These are phyloP conservation scores for Globisporangium acanthophoron DNA, from an alignment of 352 stramenopile genomes.

Conservation along the genomic window DNA sequence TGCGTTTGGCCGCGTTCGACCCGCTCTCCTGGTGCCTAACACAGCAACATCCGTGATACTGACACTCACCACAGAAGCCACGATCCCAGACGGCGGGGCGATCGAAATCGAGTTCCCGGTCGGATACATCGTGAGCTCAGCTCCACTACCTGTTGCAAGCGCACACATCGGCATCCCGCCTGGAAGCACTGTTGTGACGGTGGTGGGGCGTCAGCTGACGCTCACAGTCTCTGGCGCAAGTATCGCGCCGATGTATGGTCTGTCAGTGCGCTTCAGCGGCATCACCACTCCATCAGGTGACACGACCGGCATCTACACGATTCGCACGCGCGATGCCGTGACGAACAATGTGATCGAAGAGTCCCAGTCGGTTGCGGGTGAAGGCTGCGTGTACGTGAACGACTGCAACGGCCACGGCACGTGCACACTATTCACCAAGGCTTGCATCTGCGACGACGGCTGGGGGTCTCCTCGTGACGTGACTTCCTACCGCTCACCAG, in stretches of 20 bases:
- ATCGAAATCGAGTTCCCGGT: slow-evolving; percentile 51
- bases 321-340: slow-evolving; percentile 40
- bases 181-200: slow-evolving; percentile 25
- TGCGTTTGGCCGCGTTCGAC: slow-evolving; percentile 40
- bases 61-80: slow-evolving; percentile 27
- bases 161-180: slow-evolving; percentile 26
- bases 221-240: slow-evolving; percentile 27
- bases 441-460: slow-evolving; percentile 52
- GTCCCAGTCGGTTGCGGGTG: slow-evolving; percentile 37
- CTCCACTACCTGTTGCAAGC: slow-evolving; percentile 17
- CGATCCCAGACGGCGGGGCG: slow-evolving; percentile 35
- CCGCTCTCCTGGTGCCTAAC: slow-evolving; percentile 26
- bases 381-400: slow-evolving; percentile 63
- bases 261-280: slow-evolving; percentile 38
- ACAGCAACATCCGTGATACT: slow-evolving; percentile 36
- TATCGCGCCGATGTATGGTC: slow-evolving; percentile 17
- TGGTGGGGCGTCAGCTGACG: slow-evolving; percentile 20
- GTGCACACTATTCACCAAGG: slow-evolving; percentile 63
- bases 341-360: slow-evolving; percentile 48
- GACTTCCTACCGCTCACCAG: slow-evolving; percentile 60
- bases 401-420: slow-evolving; percentile 82
- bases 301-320: slow-evolving; percentile 38
- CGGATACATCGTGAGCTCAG: slow-evolving; percentile 26
- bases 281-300: slow-evolving; percentile 45
- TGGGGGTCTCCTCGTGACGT: slow-evolving; percentile 68